Evolutionary conservation across 2,329 filamentous ascomycete species (phyloP), one percentile per base, ranked within the genome.

Genomic region (Talaromyces marneffei): DNA sequence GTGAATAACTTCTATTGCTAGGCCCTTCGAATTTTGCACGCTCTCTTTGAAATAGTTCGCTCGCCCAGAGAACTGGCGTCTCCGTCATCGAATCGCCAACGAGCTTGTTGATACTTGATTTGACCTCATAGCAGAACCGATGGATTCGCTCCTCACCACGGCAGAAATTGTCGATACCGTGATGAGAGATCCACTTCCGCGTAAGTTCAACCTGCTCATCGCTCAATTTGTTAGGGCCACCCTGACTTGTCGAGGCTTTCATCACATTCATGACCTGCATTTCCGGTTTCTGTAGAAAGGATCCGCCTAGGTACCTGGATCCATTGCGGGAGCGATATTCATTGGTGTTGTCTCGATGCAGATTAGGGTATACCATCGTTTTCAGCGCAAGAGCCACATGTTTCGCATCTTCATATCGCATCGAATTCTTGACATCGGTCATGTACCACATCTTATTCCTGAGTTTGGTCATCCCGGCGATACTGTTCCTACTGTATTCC

Each of bases 361-460:
- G 62, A 53, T 65, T 69, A 81, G 64, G 85, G 81, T 75, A 85
- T 79, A 64, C 87, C 94, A 99, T 97, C 7, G 89, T 91, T 74
- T 94, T 95, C 55, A 99, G 79, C 4, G 93, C 94, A 63, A 90
- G 84, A 5, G 92, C 90, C 52, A 97, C 88, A 65, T 93, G 91
- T 62, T 88, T 87, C 40, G 91, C 91, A 67, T 95, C 89, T 63
- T 94, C 90, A 69, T 97, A 97, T 9, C 87, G 86, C 54, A 87
- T 89, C 3, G 94, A 97, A 68, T 93, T 92, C 64, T 91, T 88
- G 29, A 97, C 92, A 73, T 97, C 92, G 1, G 90, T 93, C 63
- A 94, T 90, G 72, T 96, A 99, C 94, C 94, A 99, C 90, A 97
- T 96, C 80, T 97, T 97, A 73, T 96, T 90, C 44, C 94, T 86